These are phyloP conservation scores for Hymenoscyphus albidus DNA, from an alignment of 2,329 filamentous ascomycete species.

Conservation along the genomic window DNA sequence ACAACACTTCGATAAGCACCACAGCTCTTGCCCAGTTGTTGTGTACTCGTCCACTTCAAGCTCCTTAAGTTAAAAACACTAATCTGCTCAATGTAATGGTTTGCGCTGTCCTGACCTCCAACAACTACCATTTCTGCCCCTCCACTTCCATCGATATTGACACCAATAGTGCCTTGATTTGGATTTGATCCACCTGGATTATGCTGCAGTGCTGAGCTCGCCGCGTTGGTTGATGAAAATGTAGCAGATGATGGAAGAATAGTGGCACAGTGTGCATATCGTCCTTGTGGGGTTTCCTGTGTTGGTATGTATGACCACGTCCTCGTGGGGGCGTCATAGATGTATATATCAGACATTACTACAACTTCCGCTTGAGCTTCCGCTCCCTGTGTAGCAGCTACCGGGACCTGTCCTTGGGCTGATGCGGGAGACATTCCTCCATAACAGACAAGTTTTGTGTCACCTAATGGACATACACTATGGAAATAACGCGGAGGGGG, in stretches of 20 bases:
- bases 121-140: conserved; percentile 97
- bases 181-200: conserved; percentile 79
- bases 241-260: conserved; percentile 83
- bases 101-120: conserved; percentile 93
- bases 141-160: conserved; percentile 83
- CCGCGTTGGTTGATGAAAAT: conserved; percentile 80
- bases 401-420: conserved; percentile 42
- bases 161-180: conserved; percentile 82
- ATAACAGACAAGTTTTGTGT: conserved; percentile 96
- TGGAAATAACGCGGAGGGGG: conserved; percentile 95
- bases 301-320: conserved; percentile 83
- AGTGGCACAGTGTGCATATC: conserved; percentile 94
- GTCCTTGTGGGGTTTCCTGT: conserved; percentile 79
- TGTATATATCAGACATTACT: conserved; percentile 97
- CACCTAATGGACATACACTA: conserved; percentile 88
- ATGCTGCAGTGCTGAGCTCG: conserved; percentile 82
- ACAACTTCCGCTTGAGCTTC: conserved; percentile 81
- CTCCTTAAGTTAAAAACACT: conserved; percentile 96
- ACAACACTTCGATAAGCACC: conserved; percentile 96
- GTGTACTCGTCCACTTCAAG: conserved; percentile 91
- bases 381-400: conserved; percentile 41
- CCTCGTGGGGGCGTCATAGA: conserved; percentile 80
- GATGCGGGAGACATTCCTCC: conserved; percentile 89
- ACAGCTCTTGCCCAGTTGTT: conserved; percentile 82
- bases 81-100: conserved; percentile 98